Conservation (phyloP, 2,329 filamentous ascomycete genomes). For the Hypoxylon sp. region DNA sequence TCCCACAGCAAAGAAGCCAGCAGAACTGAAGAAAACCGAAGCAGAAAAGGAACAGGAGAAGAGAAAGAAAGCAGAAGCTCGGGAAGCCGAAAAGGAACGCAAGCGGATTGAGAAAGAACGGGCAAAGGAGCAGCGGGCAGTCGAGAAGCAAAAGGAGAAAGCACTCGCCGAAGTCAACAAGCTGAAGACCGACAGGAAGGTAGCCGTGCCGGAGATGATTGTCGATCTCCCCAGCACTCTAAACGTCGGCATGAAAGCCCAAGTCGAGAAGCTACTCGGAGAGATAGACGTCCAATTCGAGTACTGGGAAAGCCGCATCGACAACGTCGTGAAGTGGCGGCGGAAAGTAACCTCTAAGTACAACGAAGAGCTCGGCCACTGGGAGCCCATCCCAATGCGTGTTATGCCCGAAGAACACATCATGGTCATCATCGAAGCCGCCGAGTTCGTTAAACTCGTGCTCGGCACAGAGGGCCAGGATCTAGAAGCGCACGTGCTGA, state of each 20-base stretch:
- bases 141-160: conserved; percentile 74
- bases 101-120: conserved; percentile 71
- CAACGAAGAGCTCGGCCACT: conserved; percentile 72
- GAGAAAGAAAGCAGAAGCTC: conserved; percentile 63
- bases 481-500: conserved; percentile 71
- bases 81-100: conserved; percentile 68
- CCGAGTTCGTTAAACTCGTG: conserved; percentile 75
- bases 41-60: conserved; percentile 60
- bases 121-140: conserved; percentile 72
- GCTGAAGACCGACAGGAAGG: conserved; percentile 78
- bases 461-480: conserved; percentile 62
- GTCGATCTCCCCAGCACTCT: conserved; percentile 75
- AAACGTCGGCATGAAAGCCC: conserved; percentile 61
- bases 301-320: conserved; percentile 62
- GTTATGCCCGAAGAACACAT: conserved; percentile 72
- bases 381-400: conserved; percentile 72
- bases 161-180: conserved; percentile 82
- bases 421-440: conserved; percentile 72
- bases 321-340: conserved; percentile 75
- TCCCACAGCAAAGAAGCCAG: conserved; percentile 44
- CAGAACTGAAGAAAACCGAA: conserved; percentile 48
- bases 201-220: conserved; percentile 83
- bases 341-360: conserved; percentile 76
- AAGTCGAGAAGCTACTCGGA: conserved; percentile 65
- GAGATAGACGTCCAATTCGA: conserved; percentile 64